Conservation (phyloP, 2,329 filamentous ascomycete species). For the Trichocomaceae sp. region DNA sequence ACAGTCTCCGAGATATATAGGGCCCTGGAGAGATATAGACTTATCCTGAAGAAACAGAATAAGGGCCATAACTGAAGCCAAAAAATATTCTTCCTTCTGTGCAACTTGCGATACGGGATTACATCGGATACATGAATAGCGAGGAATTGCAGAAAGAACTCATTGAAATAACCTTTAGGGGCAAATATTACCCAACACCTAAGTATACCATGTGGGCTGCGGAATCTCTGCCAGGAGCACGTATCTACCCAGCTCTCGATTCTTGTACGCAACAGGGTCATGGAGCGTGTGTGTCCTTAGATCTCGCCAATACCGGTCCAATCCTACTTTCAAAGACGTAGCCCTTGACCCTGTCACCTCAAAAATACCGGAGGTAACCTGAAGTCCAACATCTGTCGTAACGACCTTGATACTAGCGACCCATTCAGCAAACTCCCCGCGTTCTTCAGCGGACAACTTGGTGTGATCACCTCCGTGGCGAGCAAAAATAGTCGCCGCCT, state of each 20-base stretch:
- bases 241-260: slow-evolving; percentile 55
- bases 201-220: slow-evolving; percentile 58
- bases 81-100: no score
- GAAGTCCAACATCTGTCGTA: slow-evolving; percentile 53
- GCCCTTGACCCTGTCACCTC: slow-evolving; percentile 57
- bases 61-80: no score
- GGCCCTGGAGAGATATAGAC: no score
- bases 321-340: slow-evolving; percentile 51
- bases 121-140: no score
- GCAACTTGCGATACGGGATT: no score
- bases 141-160: no score
- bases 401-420: slow-evolving; percentile 59
- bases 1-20: no score
- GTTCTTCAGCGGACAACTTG: slow-evolving; percentile 43
- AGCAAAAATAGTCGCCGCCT: slow-evolving; percentile 44
- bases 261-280: slow-evolving; percentile 63
- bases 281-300: slow-evolving; percentile 60
- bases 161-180: no score
- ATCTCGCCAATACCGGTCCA: slow-evolving; percentile 62
- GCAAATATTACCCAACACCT: slow-evolving; percentile 7
- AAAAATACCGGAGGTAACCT: slow-evolving; percentile 56
- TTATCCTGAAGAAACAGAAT: no score
- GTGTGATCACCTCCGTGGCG: slow-evolving; percentile 37
- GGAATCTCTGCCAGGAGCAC: slow-evolving; percentile 52
- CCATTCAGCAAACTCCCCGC: slow-evolving; percentile 57